Conservation (phyloP, 164 flowering plant species). For the Berberis vulgaris region DNA sequence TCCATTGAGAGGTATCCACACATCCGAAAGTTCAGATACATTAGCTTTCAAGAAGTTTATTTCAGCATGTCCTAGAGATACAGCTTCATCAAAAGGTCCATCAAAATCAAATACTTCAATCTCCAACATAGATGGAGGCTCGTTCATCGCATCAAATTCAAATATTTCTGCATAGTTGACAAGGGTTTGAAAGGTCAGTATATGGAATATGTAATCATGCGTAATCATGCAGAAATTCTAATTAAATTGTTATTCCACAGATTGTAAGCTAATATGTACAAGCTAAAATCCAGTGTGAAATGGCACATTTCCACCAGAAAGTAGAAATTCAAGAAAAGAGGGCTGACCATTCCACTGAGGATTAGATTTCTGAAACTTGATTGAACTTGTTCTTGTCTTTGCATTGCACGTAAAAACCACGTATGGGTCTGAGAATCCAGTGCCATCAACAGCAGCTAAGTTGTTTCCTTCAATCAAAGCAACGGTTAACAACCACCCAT, state of each 20-base stretch:
- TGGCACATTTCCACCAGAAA: not conserved
- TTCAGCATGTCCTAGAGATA: too few relatives aligned
- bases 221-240: too few relatives aligned
- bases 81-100: too few relatives aligned
- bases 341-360: constrained; percentile 88
- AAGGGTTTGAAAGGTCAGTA: too few relatives aligned
- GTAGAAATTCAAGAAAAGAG: not conserved
- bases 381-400: constrained; percentile 82
- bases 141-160: too few relatives aligned
- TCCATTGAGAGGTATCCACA: too few relatives aligned
- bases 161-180: too few relatives aligned
- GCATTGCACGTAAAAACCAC: constrained; percentile 94
- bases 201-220: too few relatives aligned
- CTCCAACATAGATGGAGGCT: too few relatives aligned
- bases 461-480: constrained; percentile 83
- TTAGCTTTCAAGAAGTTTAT: too few relatives aligned
- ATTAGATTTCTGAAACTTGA: constrained; percentile 77
- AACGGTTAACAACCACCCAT: constrained; percentile 93
- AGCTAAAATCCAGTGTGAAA: not conserved
- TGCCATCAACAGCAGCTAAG: constrained; percentile 81
- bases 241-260: not conserved
- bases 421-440: constrained; percentile 84
- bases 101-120: too few relatives aligned
- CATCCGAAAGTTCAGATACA: too few relatives aligned
- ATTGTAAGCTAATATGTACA: not conserved